Percentiles rank a stretch among this genome's conserved stretches.
Evolutionary conservation across 2,329 filamentous ascomycete species (phyloP).

Genomic region (Elsinoe necatrix): DNA sequence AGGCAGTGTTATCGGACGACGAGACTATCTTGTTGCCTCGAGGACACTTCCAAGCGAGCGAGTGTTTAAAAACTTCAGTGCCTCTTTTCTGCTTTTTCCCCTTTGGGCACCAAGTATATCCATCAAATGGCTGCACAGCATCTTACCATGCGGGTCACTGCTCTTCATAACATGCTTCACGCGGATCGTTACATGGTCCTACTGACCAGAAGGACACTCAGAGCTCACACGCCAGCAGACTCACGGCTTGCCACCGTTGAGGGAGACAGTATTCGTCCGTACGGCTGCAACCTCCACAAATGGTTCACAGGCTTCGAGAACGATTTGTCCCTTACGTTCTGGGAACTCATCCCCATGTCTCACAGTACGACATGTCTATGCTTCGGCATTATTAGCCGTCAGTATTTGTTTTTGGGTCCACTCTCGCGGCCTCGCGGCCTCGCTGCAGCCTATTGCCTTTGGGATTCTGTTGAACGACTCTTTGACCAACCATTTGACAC

Average conservation of each 20-base stretch:
- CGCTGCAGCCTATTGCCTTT: background rate
- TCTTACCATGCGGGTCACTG: background rate
- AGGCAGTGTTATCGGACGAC: background rate
- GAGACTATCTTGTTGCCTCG: background rate
- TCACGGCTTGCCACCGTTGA: too few relatives aligned
- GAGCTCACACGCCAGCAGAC: too few relatives aligned
- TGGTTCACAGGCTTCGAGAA: background rate
- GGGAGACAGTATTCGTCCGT: too few relatives aligned
- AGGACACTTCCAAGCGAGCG: background rate
- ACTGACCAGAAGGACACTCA: too few relatives aligned
- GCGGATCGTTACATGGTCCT: too few relatives aligned
- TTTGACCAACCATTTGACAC: background rate
- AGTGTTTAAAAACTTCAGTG: background rate
- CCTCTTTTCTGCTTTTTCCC: background rate
- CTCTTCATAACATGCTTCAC: too few relatives aligned
- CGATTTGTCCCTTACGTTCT: background rate
- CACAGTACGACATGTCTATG: background rate
- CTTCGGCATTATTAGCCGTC: background rate
- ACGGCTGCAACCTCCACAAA: background rate
- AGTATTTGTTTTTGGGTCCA: background rate
- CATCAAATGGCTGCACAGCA: background rate
- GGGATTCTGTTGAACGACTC: background rate
- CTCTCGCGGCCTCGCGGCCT: background rate
- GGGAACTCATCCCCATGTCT: background rate
- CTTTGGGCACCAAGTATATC: background rate